A percentile compares a stretch with the other conserved stretches of the same genome.
Evolutionary conservation across 495 filamentous ascomycete species (phyloP).

Genomic region (Neurospora terricola): DNA sequence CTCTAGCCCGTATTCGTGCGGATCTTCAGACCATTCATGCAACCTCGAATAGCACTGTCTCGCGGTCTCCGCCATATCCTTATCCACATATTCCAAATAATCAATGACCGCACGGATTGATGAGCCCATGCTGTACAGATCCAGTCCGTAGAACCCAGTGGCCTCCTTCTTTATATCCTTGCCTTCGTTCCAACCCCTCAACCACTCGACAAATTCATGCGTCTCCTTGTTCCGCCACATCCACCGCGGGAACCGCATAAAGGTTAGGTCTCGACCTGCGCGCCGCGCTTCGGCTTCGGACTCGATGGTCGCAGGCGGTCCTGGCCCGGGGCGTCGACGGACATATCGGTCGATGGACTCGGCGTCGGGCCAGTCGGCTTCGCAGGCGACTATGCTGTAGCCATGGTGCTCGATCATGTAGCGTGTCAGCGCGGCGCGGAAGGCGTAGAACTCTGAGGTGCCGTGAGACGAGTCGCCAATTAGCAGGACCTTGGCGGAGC

Average conservation of each 20-base stretch:
- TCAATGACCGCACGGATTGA: conserved; percentile 43
- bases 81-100: conserved; percentile 43
- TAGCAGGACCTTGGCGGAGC: conserved; percentile 33
- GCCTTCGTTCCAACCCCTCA: conserved; percentile 35
- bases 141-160: conserved; percentile 44
- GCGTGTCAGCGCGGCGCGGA: conserved; percentile 46
- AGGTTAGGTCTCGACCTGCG: conserved; percentile 28
- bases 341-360: conserved; percentile 49
- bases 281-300: conserved; percentile 1
- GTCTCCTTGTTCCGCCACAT: conserved; percentile 53
- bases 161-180: conserved; percentile 21
- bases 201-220: conserved; percentile 48
- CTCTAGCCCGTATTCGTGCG: conserved; percentile 42
- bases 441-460: conserved; percentile 49
- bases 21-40: conserved; percentile 43
- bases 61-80: conserved; percentile 35
- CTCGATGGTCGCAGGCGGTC: conserved; percentile 20
- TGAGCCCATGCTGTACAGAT: conserved; percentile 45
- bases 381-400: conserved; percentile 45
- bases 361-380: conserved; percentile 53
- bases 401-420: conserved; percentile 42
- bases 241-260: conserved; percentile 50
- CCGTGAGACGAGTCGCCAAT: conserved; percentile 50
- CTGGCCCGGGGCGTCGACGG: conserved; percentile 27
- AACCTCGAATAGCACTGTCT: conserved; percentile 38